Conservation (phyloP, 2,329 filamentous ascomycete genomes). For the Stachybotrys echinatus region DNA sequence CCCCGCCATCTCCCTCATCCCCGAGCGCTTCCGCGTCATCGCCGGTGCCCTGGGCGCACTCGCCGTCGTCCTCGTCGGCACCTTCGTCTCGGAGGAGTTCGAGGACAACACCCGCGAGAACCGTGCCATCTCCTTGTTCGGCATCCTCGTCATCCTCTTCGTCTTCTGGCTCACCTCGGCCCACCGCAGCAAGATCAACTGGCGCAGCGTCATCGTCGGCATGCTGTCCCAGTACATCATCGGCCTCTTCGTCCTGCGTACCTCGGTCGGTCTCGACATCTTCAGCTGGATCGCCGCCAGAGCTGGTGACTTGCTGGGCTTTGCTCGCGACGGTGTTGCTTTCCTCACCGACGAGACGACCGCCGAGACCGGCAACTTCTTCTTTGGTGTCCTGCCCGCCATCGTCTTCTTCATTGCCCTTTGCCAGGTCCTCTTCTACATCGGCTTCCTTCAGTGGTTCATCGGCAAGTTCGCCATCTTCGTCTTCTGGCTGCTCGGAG, state of each 20-base stretch:
- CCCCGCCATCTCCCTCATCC: conserved; percentile 55
- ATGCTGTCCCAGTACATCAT: conserved; percentile 87
- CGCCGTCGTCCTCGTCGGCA: conserved; percentile 69
- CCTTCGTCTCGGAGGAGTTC: conserved; percentile 67
- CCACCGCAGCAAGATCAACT: conserved; percentile 58
- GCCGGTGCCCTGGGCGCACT: conserved; percentile 60
- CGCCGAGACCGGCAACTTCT: conserved; percentile 56
- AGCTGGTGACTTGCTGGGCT: conserved; percentile 69
- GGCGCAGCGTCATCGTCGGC: conserved; percentile 80
- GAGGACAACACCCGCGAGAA: conserved; percentile 74
- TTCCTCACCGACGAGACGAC: conserved; percentile 56
- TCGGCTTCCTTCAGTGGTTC: conserved; percentile 82
- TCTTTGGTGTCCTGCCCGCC: conserved; percentile 75
- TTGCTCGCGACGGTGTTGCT: conserved; percentile 64
- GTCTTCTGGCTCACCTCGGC: conserved; percentile 66
- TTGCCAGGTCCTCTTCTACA: conserved; percentile 81
- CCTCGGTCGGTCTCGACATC: conserved; percentile 77
- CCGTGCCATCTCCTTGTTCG: conserved; percentile 76
- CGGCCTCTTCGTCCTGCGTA: conserved; percentile 82
- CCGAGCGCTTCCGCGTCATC: conserved; percentile 58
- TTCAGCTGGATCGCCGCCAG: conserved; percentile 82
- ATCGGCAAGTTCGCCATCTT: conserved; percentile 81
- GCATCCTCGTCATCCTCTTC: conserved; percentile 65
- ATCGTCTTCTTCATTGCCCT: conserved; percentile 95
- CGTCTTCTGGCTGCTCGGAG: conserved; percentile 85